These are phyloP conservation scores for Populus tomentosa DNA, from an alignment of 441 rosid genomes.

Conservation along the genomic window DNA sequence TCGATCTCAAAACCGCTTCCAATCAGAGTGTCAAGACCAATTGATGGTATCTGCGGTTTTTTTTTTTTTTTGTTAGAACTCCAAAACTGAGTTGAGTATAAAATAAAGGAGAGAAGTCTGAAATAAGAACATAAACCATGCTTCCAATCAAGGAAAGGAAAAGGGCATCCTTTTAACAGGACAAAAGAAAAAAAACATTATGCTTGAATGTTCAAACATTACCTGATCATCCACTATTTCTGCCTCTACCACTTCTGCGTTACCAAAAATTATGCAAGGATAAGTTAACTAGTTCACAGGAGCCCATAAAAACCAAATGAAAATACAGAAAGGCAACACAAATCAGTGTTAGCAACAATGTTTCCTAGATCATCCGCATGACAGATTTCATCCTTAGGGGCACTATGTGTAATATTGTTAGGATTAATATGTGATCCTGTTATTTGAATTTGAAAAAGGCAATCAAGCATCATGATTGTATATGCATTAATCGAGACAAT, in stretches of 20 bases:
- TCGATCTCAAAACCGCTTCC: constrained; percentile 98
- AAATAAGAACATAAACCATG: constrained; percentile 6
- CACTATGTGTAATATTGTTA: constrained; percentile 72
- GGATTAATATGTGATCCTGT: constrained; percentile 90
- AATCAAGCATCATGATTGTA: background rate
- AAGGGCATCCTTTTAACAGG: background rate
- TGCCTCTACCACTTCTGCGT: constrained; percentile 84
- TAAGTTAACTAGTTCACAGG: background rate
- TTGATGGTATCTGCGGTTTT: constrained; percentile 58
- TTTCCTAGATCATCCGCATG: constrained; percentile 99
- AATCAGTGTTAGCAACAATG: constrained; percentile 78
- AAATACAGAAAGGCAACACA: constrained; percentile 37
- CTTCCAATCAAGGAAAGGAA: background rate
- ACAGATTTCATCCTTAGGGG: constrained; percentile 80
- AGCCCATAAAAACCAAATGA: background rate
- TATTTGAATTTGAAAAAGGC: background rate
- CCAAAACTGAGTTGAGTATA: constrained; percentile 13
- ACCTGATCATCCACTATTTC: constrained; percentile 81
- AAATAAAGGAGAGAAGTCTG: background rate
- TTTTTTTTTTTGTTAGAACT: background rate
- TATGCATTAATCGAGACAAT: background rate
- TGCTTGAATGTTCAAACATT: constrained; percentile 1
- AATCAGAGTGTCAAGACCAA: constrained; percentile 66
- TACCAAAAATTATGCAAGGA: constrained; percentile 4
- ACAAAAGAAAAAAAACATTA: background rate